Evolutionary conservation across 805 yeast species (phyloP), one percentile per base, ranked within the genome.

Genomic region (Starmera dryadoides): DNA sequence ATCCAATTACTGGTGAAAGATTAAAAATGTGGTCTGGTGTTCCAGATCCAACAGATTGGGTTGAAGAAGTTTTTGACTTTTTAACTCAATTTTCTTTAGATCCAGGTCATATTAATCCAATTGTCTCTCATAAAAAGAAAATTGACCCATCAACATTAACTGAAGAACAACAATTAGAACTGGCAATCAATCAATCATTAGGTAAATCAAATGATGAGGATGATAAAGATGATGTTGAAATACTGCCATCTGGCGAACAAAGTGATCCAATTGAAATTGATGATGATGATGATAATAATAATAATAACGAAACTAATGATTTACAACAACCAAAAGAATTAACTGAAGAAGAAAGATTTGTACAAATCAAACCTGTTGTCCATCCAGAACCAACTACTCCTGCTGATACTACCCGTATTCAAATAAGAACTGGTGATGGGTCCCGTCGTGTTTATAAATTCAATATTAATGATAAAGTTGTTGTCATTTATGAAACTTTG

Each of bases 1-100:
- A 93, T 54, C 97, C 98, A 2, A 77, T 89, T 57, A 93, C 98
- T 0, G 98, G 98, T 18, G 99, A 93, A 60, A 71, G 95, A 43
- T 73, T 87, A 40, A 73, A 74, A 48, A 69, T 69, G 38, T 93
- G 97, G 96, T 64, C 69, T n/a, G 75, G 74, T 1, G 80, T 77
- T 1, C 94, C 94, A 0, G 63, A 64, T 16, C 66, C 72, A 1
- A 69, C 71, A 4, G 66, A 61, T 16, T 89, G 89, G 77, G 58
- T 81, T 8, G 70, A 72, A 30, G 86, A 85, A 37, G 76, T 86
- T 4, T 72, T 77, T 31, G 81, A 78, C 30, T 93, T 93, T 58
- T 63, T 91, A 51, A 59, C 60, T 22, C 55, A 71, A 30, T 87
- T 78, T 54, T 78, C 91, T 0, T 62, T 86, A 29, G 79, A 77